Evolutionary conservation across 768 basidiomycete species (phyloP), one percentile per base, ranked within the genome.

Genomic region (Nevesoporus exiguus): DNA sequence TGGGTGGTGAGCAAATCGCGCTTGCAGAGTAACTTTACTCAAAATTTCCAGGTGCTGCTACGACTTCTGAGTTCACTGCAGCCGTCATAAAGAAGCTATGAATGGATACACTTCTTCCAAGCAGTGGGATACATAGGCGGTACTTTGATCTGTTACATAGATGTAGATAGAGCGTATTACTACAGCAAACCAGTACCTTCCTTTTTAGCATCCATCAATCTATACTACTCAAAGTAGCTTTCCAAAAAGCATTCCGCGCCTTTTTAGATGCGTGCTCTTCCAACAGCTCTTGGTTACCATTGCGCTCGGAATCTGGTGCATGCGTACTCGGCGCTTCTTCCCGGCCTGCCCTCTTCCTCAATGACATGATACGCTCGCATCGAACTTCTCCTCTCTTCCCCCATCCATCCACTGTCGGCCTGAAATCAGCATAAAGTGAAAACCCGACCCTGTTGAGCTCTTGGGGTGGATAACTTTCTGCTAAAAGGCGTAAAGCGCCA

Each of bases 31-130:
- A 39, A 45, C 51, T 42, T 29, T 45, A 33, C 31, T 66, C 51
- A 59, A 55, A 50, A 33, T 33, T 52, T 22, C 11, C 55, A 91
- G 92, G 94, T 52, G 84, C 87, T 58, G 83, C 92, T 42, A 90
- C 89, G 27, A 99, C 96, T 54, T 92, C 90, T 27, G 96, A 98
- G 66, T 93, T 99, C 76, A 99, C 97, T 36, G 77, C 85, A 45
- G 95, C 90, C 42, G 80, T 99, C 69, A 93, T 98, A 75, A 82
- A 88, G 73, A 86, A 85, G 70, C 75, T 92, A 63, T 83, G 73
- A 71, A 54, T 34, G 7, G 21, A 34, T 51, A 17, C 44, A 22
- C 15, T 56, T 44, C 46, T 44, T 56, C 11, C 40, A 14, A 34
- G 10, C 13, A 19, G 24, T 14, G 29, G 27, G 47, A 24, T 33